Percentiles rank a stretch among this genome's conserved stretches.
These are phyloP conservation scores for Rhizoclosmatium globosum DNA, from an alignment of 192 early-diverging fungal genomes.

Conservation along the genomic window DNA sequence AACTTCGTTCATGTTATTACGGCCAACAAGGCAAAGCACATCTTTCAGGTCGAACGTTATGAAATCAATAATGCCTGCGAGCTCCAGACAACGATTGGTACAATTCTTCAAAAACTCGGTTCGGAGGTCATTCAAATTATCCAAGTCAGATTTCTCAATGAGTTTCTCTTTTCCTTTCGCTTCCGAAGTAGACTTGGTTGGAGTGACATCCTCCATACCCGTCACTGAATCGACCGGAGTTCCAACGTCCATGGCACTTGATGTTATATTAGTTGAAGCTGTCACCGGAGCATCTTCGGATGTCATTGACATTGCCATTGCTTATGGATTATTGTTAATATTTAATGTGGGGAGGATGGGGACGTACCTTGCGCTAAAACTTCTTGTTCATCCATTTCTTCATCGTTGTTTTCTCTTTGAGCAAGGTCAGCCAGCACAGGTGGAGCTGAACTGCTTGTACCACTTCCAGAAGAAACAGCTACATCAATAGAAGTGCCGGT, in stretches of 20 bases:
- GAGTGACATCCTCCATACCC: background rate
- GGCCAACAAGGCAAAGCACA: conserved; percentile 63
- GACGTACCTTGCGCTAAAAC: background rate
- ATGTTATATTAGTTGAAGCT: background rate
- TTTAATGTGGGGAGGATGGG: too few species aligned
- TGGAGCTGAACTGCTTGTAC: background rate
- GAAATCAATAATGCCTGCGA: conserved; percentile 65
- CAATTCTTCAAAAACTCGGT: conserved; percentile 51
- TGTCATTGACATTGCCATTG: conserved; percentile 14
- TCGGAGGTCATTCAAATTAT: conserved; percentile 47
- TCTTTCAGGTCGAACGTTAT: conserved; percentile 75
- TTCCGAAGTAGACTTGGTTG: background rate
- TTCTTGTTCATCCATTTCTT: conserved; percentile 12
- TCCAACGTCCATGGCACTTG: background rate
- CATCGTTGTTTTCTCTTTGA: background rate
- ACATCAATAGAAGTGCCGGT: conserved; percentile 4
- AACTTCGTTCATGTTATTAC: conserved; percentile 50
- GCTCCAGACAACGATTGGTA: conserved; percentile 41
- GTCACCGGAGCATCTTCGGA: background rate
- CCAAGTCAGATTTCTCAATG: conserved; percentile 30
- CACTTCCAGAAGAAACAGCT: background rate
- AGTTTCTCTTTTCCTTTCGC: conserved; percentile 65
- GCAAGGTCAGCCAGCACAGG: background rate
- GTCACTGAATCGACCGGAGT: background rate
- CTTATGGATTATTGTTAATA: background rate